These are phyloP conservation scores for Citrus sinensis DNA, from an alignment of 345 rosid genomes.

Conservation along the genomic window DVS_A1.0 CM039167.1:5789001-5789500, in stretches of 20 bases:
- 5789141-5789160: constrained; percentile 77
- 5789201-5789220: constrained; percentile 89
- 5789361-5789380: constrained; percentile 93
- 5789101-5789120: constrained; percentile 68
- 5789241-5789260: constrained; percentile 64
- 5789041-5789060: background rate
- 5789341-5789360: constrained; percentile 77
- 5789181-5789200: constrained; percentile 72
- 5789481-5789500: constrained; percentile 68
- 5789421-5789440: constrained; percentile 70
- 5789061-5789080: constrained; percentile 37
- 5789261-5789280: constrained; percentile 92
- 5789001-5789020: constrained; percentile 19
- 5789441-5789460: constrained; percentile 88
- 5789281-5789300: constrained; percentile 98
- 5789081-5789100: constrained; percentile 50
- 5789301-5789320: constrained; percentile 99
- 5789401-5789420: constrained; percentile 63
- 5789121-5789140: constrained; percentile 94
- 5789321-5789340: constrained; percentile 89
- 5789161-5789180: constrained; percentile 42
- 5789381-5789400: constrained; percentile 73
- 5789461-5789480: constrained; percentile 78
- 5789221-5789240: constrained; percentile 96
- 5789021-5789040: background rate